These are phyloP conservation scores for Inga oerstediana DNA, from an alignment of 306 rosid genomes.

Conservation along the genomic window DNA sequence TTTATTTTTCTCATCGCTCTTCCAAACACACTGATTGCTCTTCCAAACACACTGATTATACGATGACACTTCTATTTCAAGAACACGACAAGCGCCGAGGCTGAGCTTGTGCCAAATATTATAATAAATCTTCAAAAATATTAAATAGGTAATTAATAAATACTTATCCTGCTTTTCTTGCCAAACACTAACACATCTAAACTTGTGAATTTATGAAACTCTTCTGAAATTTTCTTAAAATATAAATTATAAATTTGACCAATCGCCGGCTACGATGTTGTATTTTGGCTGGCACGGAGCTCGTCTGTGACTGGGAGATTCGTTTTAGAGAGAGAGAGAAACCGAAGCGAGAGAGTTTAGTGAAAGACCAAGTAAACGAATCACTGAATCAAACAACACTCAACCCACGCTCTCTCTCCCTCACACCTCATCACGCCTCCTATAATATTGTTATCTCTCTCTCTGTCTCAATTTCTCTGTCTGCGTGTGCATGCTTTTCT, in stretches of 20 bases:
- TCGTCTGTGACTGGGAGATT: background rate
- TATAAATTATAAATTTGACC: background rate
- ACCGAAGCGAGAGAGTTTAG: background rate
- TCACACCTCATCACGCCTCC: background rate
- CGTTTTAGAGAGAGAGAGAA: background rate
- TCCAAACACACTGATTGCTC: no score
- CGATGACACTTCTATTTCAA: background rate
- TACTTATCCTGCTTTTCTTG: background rate
- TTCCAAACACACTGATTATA: no score
- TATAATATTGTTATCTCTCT: background rate
- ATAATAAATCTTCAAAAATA: background rate
- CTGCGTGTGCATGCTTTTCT: conserved; percentile 13
- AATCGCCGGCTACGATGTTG: conserved; percentile 3
- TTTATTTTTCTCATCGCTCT: no score
- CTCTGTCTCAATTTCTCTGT: background rate
- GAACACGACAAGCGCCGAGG: background rate
- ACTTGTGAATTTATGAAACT: background rate
- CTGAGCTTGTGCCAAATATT: background rate
- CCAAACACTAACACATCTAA: background rate
- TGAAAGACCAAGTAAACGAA: background rate
- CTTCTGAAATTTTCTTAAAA: background rate
- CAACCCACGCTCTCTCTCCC: background rate
- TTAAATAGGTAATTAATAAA: background rate
- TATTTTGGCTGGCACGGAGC: conserved; percentile 23
- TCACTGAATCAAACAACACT: background rate